Base-by-base conservation (phyloP, 2,329 filamentous ascomycete species). In the Hypomyces rosellus region DNA sequence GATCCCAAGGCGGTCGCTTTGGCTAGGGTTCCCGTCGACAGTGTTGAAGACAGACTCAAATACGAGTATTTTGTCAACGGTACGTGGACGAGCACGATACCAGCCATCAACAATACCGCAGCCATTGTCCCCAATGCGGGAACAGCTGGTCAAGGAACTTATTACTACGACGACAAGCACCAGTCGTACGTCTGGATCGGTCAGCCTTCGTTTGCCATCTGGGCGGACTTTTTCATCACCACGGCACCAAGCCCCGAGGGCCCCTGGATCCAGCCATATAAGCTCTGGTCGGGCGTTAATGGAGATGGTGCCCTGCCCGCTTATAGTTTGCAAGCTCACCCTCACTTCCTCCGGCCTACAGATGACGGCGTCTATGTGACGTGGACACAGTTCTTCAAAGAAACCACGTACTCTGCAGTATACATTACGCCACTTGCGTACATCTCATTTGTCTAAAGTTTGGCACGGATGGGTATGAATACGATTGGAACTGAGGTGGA, bases 161-260 rank as follows among this genome's bases (percentile, higher is more conserved):
- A 54, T 50, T 59, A 57, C 52, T 59, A 53, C 45, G 57, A 51
- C 18, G 45, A 50, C n/a, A 46, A 33, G 20, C 54, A 52, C 48
- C 46, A 54, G 47, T 54, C 49, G n/a, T 59, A 54, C 25, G 52
- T 59, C 38, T 59, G 56, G 57, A 55, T 59, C 36, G 57, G 57
- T n/a, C 57, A 59, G 49, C 50, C 25, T 9, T 47, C 7, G 22
- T n/a, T 53, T 16, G 49, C 50, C 49, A 46, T 58, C 30, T 51
- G 30, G 34, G 56, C 57, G 7, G 57, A 59, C 22, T 59, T 59
- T 34, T 56, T 45, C 37, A 56, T 59, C 34, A 55, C 57, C 22
- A 56, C 55, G 39, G 56, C 57, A 2, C 42, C 51, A 11, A 51
- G 45, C 20, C 56, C 56, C 18, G 51, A 53, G 9, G 51, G 51